Evolutionary conservation across 1,284 basidiomycete genomes (phyloP).

Genomic region (Pascua guehoae): DNA sequence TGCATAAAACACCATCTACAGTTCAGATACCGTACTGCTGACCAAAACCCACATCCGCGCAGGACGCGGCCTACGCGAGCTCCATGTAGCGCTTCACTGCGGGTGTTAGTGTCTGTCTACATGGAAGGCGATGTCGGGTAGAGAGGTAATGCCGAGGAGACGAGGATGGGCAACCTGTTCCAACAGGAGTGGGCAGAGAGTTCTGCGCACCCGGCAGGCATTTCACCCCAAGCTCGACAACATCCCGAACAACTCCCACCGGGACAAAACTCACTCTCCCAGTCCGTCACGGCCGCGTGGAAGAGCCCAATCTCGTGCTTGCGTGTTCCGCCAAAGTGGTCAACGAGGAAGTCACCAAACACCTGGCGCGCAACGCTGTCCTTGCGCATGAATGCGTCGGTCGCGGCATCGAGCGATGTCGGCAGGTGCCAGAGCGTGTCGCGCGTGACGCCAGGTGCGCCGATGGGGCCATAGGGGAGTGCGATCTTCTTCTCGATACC

Average conservation of each 20-base stretch:
- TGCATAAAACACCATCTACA: no score
- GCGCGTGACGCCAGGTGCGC: conserved; percentile 41
- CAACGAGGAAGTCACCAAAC: conserved; percentile 83
- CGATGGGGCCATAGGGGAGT: conserved; percentile 69
- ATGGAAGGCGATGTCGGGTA: no score
- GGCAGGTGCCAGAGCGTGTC: conserved; percentile 65
- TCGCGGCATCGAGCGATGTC: conserved; percentile 72
- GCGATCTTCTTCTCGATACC: conserved; percentile 75
- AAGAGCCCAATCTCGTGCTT: conserved; percentile 80
- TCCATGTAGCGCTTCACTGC: conserved; percentile 81
- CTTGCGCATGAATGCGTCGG: conserved; percentile 68
- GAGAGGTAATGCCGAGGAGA: no score
- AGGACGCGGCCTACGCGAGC: conserved; percentile 55
- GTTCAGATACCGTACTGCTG: no score
- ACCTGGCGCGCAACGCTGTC: conserved; percentile 79
- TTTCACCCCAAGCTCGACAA: background rate
- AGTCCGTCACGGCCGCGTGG: conserved; percentile 85
- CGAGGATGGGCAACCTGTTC: no score
- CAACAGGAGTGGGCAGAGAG: no score
- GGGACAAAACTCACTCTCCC: conserved; percentile 67
- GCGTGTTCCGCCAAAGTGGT: conserved; percentile 88
- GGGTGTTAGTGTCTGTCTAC: background rate
- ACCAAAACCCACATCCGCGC: no score
- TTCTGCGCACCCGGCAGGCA: background rate
- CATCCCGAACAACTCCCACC: background rate